Evolutionary conservation across 352 stramenopile species (phyloP), one percentile per base, ranked within the genome.

Genomic region (Plasmopara viticola): DNA sequence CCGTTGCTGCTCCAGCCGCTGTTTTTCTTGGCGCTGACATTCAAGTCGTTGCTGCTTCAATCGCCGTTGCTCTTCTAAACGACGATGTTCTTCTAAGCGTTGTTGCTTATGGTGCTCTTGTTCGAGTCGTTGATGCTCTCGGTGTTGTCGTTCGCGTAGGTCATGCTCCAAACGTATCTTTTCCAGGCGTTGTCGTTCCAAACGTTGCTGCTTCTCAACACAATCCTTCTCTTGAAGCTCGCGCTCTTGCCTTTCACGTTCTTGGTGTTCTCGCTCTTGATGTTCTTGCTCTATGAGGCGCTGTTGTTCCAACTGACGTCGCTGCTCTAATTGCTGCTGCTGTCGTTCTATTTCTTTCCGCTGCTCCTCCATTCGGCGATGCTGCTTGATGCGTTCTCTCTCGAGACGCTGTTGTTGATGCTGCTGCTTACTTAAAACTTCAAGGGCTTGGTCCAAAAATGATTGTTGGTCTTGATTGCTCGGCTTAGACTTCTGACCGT

Each of bases 381-480:
- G 59, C 28, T 71, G 51, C 9, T 56, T 48, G 29, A 63, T 25
- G 30, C 44, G 57, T 15, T 60, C 46, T 13, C 49, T 48, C n/a
- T 70, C 56, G n/a, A 70, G 55, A 42, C 57, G 58, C 9, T 66
- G 68, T 38, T 75, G 64, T 30, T 68, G 52, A 39, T 67, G 53
- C 28, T 68, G 62, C 48, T 74, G 70, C 35, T 74, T 71, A 34
- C 64, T 79, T 25, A 77, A 37, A 29, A 66, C 62, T 57, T 78
- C 70, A 8, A 80, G 55, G 5, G 67, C 68, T 60, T 78, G 66
- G 41, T 76, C 63, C 15, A 76, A 56, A 39, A 79, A 73, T 9
- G 60, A 70, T 28, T 71, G 60, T 25, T 71, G 60, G 6, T 51
- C 39, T 54, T 55, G 57, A 7, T 15, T 25, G 20, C 29, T 51